Conservation (phyloP, 805 yeast species). For the Candida yuanshanica region DNA sequence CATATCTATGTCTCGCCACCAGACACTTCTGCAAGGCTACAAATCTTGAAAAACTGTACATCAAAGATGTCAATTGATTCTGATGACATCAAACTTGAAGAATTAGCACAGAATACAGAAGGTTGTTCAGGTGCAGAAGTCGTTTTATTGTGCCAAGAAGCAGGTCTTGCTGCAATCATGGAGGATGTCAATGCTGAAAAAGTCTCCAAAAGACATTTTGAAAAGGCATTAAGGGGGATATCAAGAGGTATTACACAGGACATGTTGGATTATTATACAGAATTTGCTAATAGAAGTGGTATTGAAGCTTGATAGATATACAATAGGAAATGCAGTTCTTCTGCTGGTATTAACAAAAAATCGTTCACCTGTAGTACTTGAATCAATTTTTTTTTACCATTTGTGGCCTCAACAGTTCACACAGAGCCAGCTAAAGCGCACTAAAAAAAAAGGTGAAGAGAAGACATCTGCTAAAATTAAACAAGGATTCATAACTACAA, state of each 20-base stretch:
- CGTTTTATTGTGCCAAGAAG: slow-evolving; percentile 87
- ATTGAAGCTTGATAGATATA: slow-evolving; percentile 17
- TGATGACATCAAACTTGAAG: slow-evolving; percentile 42
- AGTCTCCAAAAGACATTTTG: slow-evolving; percentile 66
- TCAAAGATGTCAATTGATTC: slow-evolving; percentile 50
- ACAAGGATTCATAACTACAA: too few species aligned
- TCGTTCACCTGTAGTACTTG: too few species aligned
- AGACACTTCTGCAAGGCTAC: slow-evolving; percentile 69
- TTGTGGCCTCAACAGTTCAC: too few species aligned
- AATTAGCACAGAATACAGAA: slow-evolving; percentile 59
- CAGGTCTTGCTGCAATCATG: slow-evolving; percentile 91
- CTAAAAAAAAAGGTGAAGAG: too few species aligned
- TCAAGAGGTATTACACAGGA: slow-evolving; percentile 79
- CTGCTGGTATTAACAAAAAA: too few species aligned
- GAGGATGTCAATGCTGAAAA: slow-evolving; percentile 50
- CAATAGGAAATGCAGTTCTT: neutral
- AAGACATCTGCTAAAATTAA: too few species aligned
- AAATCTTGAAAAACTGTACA: slow-evolving; percentile 69
- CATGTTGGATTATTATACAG: slow-evolving; percentile 71
- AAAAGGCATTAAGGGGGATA: slow-evolving; percentile 59
- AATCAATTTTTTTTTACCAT: too few species aligned
- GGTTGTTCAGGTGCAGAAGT: slow-evolving; percentile 98
- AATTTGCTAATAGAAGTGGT: slow-evolving; percentile 38
- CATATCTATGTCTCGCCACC: slow-evolving; percentile 94
- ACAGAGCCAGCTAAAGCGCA: too few species aligned